Base-by-base conservation (phyloP, 106 monocot species). In the Dioscorea alata region DNA sequence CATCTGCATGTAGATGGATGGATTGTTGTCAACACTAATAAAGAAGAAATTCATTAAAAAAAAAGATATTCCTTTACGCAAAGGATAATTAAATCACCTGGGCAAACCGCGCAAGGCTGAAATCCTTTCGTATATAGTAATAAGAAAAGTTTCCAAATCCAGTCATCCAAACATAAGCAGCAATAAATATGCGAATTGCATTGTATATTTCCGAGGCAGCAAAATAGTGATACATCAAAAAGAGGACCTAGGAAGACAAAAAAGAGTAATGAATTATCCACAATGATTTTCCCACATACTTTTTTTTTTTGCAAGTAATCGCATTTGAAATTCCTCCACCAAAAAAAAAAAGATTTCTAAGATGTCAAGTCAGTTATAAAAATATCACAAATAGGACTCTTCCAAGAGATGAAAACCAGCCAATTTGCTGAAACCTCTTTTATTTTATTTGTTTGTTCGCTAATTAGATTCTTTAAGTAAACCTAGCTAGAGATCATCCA, bases 141-240 rank as follows among this genome's bases (percentile, higher is more conserved):
- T 79, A 79, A 21, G 79, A 79, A 57, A 79, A 79, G 73, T 79
- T 79, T 4, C 79, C 79, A 69, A 79, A 79, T 23, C 79, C 79
- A 59, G 79, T 79, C 79, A 79, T 79, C 73, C 73, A 79, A 20
- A 79, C 79, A 79, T 79, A 79, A 63, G 73, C 80, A 61, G 80
- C 80, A 33, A 80, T 80, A 54, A 80, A 80, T 19, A 80, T 21
- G 18, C 80, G 80, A 32, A 80, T 75, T 42, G 75, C 70, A 48
- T 80, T 80, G 61, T 75, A 80, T n/a, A 80, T 75, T 63, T 80
- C 80, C 50, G 34, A 31, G 16, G 80, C 80, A 52, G 71, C 71
- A 57, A 80, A 80, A 66, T 80, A 80, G 75, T 80, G 80, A 61
- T 75, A 75, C 80, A 80, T 75, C 53, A 80, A 48, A 35, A 80